Evolutionary conservation across 495 filamentous ascomycete genomes (phyloP).

Genomic region (Penicillium lagena): DNA sequence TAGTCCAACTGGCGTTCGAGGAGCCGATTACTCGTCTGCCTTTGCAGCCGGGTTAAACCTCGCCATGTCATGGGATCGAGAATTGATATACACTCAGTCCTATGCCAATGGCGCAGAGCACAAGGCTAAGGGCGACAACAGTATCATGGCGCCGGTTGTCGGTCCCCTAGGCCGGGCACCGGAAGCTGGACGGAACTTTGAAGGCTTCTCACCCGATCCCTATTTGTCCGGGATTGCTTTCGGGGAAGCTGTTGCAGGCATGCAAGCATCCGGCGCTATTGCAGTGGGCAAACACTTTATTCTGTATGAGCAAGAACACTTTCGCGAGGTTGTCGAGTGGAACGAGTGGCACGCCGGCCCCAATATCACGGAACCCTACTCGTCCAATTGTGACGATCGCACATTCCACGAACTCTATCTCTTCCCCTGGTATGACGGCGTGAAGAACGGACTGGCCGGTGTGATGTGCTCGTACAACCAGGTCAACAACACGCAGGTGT

Average conservation of each 20-base stretch:
- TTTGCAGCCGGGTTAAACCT: constrained; percentile 51
- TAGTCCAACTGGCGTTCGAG: constrained; percentile 45
- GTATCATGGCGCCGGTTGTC: constrained; percentile 44
- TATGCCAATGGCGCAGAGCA: constrained; percentile 54
- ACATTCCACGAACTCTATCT: constrained; percentile 76
- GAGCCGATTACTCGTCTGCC: constrained; percentile 43
- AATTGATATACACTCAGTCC: constrained; percentile 57
- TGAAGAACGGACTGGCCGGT: constrained; percentile 52
- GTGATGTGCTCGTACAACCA: constrained; percentile 70
- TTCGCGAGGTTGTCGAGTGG: constrained; percentile 17
- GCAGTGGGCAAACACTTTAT: constrained; percentile 56
- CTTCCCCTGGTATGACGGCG: constrained; percentile 67
- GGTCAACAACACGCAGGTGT: constrained; percentile 60
- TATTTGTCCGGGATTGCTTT: constrained; percentile 51
- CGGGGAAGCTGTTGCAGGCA: constrained; percentile 47
- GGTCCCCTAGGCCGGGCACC: constrained; percentile 49
- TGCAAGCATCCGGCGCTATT: constrained; percentile 51
- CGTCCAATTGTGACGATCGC: constrained; percentile 55
- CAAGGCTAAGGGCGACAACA: constrained; percentile 46
- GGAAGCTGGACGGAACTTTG: constrained; percentile 57
- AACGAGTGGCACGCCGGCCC: constrained; percentile 61
- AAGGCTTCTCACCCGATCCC: constrained; percentile 66
- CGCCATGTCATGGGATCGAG: constrained; percentile 65
- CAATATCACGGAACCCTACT: constrained; percentile 67
- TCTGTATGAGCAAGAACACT: constrained; percentile 52